Percentiles rank a stretch among this genome's conserved stretches.
Conservation (phyloP, 2,329 filamentous ascomycete species). For the Aspergillus hiratsukae region DNA sequence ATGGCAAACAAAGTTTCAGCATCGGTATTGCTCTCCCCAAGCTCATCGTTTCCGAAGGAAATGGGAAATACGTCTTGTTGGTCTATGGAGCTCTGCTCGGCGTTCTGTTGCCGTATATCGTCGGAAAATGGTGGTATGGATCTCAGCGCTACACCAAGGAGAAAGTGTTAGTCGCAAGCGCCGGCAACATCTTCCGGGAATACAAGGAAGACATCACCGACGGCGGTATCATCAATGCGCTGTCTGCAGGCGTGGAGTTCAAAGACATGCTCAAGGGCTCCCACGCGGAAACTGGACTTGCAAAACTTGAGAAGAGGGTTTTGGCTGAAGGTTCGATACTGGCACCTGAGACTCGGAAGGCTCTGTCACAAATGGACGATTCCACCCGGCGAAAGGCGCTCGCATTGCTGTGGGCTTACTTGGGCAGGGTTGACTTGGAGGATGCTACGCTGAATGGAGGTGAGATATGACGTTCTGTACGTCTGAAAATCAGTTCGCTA, state of each 20-base stretch:
- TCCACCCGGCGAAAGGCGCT: conserved; percentile 78
- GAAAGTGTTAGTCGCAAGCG: conserved; percentile 85
- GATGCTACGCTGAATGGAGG: conserved; percentile 70
- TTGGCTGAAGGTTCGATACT: conserved; percentile 61
- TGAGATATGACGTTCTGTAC: conserved; percentile 14
- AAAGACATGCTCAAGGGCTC: conserved; percentile 69
- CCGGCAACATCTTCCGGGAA: conserved; percentile 89
- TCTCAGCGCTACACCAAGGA: conserved; percentile 91
- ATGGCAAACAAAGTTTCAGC: conserved; percentile 96
- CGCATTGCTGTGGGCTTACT: conserved; percentile 89
- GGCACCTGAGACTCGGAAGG: conserved; percentile 67
- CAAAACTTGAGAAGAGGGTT: conserved; percentile 78
- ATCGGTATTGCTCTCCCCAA: conserved; percentile 95
- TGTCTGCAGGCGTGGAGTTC: conserved; percentile 85
- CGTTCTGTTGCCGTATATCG: conserved; percentile 83
- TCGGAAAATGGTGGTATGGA: conserved; percentile 98
- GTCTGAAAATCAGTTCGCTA: not conserved
- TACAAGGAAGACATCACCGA: conserved; percentile 81
- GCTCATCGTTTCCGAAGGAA: conserved; percentile 87
- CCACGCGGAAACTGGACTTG: conserved; percentile 73
- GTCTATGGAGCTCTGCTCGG: conserved; percentile 86
- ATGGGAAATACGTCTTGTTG: conserved; percentile 90
- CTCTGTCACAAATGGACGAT: conserved; percentile 75
- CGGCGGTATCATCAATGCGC: conserved; percentile 70
- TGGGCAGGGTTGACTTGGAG: conserved; percentile 80